Conservation (phyloP, 768 basidiomycete species). For the Boletus reticuloceps region DNA sequence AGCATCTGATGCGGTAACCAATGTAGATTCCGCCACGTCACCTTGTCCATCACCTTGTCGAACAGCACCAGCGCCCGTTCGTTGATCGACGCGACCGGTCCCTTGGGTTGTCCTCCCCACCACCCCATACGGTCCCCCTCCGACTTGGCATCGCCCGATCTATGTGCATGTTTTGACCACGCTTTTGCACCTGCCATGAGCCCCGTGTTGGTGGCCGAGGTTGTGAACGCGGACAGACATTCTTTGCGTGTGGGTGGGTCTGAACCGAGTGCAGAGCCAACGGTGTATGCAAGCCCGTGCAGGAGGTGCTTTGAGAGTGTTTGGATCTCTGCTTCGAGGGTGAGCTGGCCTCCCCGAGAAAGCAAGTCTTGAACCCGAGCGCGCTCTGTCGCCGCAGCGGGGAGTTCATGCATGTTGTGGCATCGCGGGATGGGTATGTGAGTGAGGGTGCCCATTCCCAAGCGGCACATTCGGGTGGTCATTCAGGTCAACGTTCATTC, state of each 20-base stretch:
- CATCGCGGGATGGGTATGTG: conserved; percentile 36
- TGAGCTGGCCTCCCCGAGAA: not conserved
- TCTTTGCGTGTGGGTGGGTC: conserved; percentile 46
- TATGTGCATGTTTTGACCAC: conserved; percentile 65
- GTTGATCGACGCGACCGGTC: conserved; percentile 52
- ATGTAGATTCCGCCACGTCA: conserved; percentile 64
- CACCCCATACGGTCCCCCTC: conserved; percentile 37
- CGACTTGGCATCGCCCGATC: conserved; percentile 34
- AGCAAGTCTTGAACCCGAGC: conserved; percentile 28
- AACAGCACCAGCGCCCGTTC: conserved; percentile 50
- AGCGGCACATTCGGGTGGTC: not conserved
- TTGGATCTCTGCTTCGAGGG: conserved; percentile 15
- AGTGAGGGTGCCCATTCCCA: not conserved
- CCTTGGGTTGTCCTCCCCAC: conserved; percentile 56
- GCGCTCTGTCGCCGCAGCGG: conserved; percentile 38
- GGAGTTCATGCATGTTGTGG: conserved; percentile 43
- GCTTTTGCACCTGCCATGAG: conserved; percentile 61
- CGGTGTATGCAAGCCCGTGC: conserved; percentile 55
- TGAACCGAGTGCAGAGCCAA: conserved; percentile 55
- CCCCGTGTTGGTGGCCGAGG: conserved; percentile 44
- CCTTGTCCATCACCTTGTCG: conserved; percentile 47
- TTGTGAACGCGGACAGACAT: conserved; percentile 52
- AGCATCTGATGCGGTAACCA: conserved; percentile 62
- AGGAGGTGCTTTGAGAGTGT: conserved; percentile 43
- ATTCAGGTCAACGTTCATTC: conserved; percentile 8